A percentile compares a stretch with the other conserved stretches of the same genome.
phyloP scores from a whole-genome alignment of 2,329 filamentous ascomycete species.

The Cyanodermella asteris region DNA sequence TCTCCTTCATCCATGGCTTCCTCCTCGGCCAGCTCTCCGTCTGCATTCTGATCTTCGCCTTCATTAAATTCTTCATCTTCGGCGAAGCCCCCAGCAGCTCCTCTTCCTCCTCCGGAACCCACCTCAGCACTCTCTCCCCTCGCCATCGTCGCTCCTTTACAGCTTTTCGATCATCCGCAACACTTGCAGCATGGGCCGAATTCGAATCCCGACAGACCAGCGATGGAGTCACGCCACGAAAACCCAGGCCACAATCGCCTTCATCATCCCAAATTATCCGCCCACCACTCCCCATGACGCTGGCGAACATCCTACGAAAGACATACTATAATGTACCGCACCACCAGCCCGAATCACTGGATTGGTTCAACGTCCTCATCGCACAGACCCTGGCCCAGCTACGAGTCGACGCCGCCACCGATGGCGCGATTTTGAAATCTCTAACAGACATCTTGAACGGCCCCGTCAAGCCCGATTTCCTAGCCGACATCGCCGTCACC shows the following conservation, averaged over 20 bases:
- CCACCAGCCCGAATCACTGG: slow-evolving; percentile 86
- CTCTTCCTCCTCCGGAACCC: too few species aligned
- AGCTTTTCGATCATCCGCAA: slow-evolving; percentile 47
- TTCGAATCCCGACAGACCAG: slow-evolving; percentile 23
- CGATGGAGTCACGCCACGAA: too few species aligned
- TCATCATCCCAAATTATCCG: slow-evolving; percentile 44
- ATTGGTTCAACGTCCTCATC: slow-evolving; percentile 97
- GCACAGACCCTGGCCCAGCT: slow-evolving; percentile 95
- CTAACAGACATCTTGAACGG: slow-evolving; percentile 74
- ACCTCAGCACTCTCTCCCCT: slow-evolving; percentile 52
- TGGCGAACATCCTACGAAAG: slow-evolving; percentile 84
- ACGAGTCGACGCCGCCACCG: slow-evolving; percentile 71
- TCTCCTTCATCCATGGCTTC: not conserved
- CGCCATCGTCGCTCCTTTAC: slow-evolving; percentile 51
- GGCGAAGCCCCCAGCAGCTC: slow-evolving; percentile 78
- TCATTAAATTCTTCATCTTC: slow-evolving; percentile 32
- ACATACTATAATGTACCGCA: slow-evolving; percentile 94
- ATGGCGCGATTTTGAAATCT: slow-evolving; percentile 72
- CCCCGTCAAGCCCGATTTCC: slow-evolving; percentile 65
- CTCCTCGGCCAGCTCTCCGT: not conserved
- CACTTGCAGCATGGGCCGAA: too few species aligned
- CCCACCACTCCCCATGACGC: slow-evolving; percentile 54
- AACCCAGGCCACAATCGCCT: too few species aligned
- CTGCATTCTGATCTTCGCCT: not conserved
- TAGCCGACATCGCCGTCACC: slow-evolving; percentile 83